Evolutionary conservation across 2,329 filamentous ascomycete species (phyloP).

Genomic region (Aspergillus ochraceoroseus): DNA sequence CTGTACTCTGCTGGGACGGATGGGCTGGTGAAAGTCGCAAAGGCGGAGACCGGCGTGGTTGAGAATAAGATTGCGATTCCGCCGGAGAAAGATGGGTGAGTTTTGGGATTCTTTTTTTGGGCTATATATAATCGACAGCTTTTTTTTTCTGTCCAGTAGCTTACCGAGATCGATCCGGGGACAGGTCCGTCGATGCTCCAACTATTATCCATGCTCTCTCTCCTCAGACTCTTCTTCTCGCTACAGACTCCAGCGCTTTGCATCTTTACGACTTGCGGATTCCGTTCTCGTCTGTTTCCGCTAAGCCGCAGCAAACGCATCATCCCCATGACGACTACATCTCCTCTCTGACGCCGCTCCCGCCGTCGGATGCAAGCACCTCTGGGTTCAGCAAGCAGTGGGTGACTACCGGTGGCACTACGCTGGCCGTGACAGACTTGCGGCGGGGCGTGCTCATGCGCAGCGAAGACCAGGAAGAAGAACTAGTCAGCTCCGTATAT

Average conservation of each 20-base stretch:
- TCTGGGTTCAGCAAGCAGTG: constrained; percentile 91
- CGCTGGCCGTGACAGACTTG: constrained; percentile 82
- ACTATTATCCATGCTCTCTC: constrained; percentile 78
- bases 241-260: constrained; percentile 82
- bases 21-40: constrained; percentile 59
- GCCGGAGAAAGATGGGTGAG: constrained; percentile 39
- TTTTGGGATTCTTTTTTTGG: constrained; percentile 11
- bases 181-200: constrained; percentile 60
- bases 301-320: constrained; percentile 71
- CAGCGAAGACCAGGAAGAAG: constrained; percentile 92
- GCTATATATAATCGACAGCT: too few relatives aligned
- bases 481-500: constrained; percentile 75
- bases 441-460: constrained; percentile 78
- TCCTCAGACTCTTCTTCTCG: constrained; percentile 80
- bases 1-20: constrained; percentile 59
- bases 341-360: constrained; percentile 78
- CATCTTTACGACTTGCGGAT: constrained; percentile 80
- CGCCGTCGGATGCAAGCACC: constrained; percentile 72
- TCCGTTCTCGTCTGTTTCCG: constrained; percentile 50
- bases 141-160: too few relatives aligned
- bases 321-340: constrained; percentile 90
- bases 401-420: constrained; percentile 88
- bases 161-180: constrained; percentile 14
- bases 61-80: constrained; percentile 78
- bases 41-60: constrained; percentile 60